Conservation (phyloP, 179 eudicot genomes). For the Spergularia azorica region DNA sequence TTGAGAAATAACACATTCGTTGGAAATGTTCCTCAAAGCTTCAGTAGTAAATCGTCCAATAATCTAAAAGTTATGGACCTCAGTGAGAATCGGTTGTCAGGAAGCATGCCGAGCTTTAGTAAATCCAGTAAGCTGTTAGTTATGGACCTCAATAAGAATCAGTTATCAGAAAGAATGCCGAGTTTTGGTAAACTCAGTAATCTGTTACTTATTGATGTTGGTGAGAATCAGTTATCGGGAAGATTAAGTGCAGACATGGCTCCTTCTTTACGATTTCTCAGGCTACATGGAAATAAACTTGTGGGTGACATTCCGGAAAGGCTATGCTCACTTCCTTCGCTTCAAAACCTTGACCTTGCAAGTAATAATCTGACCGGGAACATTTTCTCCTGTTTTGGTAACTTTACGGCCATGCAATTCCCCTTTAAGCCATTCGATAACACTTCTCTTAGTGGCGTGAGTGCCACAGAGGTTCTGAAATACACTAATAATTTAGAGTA, state of each 20-base stretch:
- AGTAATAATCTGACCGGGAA: constrained; percentile 34
- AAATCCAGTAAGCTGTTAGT: too few species aligned
- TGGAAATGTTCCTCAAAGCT: constrained; percentile 22
- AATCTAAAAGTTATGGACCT: too few species aligned
- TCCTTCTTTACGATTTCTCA: constrained; percentile 6
- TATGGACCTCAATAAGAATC: constrained; percentile 7
- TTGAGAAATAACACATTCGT: constrained; percentile 21
- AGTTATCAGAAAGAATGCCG: constrained; percentile 25
- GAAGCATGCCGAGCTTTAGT: too few species aligned
- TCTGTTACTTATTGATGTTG: constrained; percentile 29
- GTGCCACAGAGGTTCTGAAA: constrained; percentile 27
- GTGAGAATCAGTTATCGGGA: constrained; percentile 30
- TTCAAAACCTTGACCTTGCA: constrained; percentile 37
- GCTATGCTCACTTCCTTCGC: constrained; percentile 24
- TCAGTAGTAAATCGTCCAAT: not conserved
- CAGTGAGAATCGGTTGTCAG: too few species aligned
- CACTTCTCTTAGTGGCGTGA: not conserved
- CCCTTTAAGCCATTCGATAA: not conserved
- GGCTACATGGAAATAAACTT: constrained; percentile 24
- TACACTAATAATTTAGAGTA: constrained; percentile 31
- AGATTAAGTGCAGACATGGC: constrained; percentile 16
- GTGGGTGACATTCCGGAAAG: constrained; percentile 31
- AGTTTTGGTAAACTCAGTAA: too few species aligned
- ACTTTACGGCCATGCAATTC: constrained; percentile 18
- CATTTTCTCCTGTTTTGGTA: constrained; percentile 41